Base-by-base conservation (phyloP, 768 basidiomycete species). In the Neoboletus brunneissimus region DNA sequence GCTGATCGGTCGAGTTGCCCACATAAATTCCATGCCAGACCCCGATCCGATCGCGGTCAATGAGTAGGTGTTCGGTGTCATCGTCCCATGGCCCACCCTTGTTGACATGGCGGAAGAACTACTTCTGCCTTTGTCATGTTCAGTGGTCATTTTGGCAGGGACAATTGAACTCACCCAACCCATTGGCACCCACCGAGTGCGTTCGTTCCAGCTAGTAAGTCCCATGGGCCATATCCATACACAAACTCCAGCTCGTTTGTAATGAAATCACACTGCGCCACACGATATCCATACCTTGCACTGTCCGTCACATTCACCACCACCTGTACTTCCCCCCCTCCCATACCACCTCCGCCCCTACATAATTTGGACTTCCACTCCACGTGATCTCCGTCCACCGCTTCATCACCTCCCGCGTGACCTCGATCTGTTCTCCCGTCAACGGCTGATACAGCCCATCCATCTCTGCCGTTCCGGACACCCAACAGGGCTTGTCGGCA, bases 381-480 rank as follows among this genome's bases (percentile, higher is more conserved):
- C 67, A 56, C 11, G 53, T 58, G 40, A 66, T 48, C 41, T 54
- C 54, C 8, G 55, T 50, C 45, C 57, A 59, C 18, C 45, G 55
- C 29, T 57, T 57, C 29, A 55, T 55, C 27, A 54, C 48, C 4
- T 59, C 55, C 13, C 43, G 41, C 31, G 48, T 63, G 20, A 51
- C 32, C 20, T 10, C 32, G 9, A 58, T 37, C 15, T 58, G 56
- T n/a, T 51, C 38, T 3, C 20, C 31, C 3, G 48, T 58, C 31
- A 64, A 27, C 10, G 54, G 59, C 16, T 66, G 67, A 40, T 61
- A 56, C 23, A 64, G 40, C 25, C 57, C 53, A 20, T 66, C 62
- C 0, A 48, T 55, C 27, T 54, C 62, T 2, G 62, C 59, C 15
- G 51, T 60, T 16, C 43, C 51, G 10, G 64, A 64, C 5, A 54